Evolutionary conservation across 164 flowering plant genomes (phyloP).

Genomic region (Aristolochia californica): DNA sequence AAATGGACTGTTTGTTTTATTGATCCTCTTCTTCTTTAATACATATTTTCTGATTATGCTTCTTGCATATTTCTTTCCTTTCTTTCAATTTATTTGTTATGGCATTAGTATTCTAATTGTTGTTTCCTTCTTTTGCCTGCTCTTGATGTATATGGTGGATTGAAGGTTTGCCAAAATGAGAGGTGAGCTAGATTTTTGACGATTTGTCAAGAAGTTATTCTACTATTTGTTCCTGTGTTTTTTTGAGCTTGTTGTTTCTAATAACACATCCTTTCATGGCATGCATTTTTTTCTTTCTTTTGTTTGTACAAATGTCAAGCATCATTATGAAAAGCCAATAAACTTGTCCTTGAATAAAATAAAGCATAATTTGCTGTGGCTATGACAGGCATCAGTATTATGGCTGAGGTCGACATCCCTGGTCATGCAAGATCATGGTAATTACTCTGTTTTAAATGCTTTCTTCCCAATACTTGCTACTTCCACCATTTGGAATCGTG

Average conservation of each 20-base stretch:
- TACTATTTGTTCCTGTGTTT: neutral
- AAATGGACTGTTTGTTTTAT: too few relatives aligned
- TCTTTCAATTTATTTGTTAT: too few relatives aligned
- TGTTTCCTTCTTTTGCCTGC: slow-evolving; percentile 8
- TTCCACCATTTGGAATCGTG: too few relatives aligned
- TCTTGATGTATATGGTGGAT: slow-evolving; percentile 8
- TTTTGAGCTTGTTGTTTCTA: neutral
- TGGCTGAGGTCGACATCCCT: slow-evolving; percentile 94
- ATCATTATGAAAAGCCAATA: neutral
- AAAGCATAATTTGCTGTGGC: neutral
- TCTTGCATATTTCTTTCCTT: too few relatives aligned
- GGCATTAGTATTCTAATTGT: too few relatives aligned
- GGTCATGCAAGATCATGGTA: slow-evolving; percentile 99
- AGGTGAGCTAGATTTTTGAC: slow-evolving; percentile 37
- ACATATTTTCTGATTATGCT: too few relatives aligned
- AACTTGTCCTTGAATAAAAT: neutral
- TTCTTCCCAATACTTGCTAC: neutral
- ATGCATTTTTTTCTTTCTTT: too few relatives aligned
- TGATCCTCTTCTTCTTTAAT: too few relatives aligned
- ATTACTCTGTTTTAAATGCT: neutral
- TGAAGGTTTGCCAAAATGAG: slow-evolving; percentile 80
- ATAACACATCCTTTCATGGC: neutral
- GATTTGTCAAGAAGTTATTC: slow-evolving; percentile 1
- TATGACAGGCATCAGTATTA: slow-evolving; percentile 73
- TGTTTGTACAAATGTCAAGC: too few relatives aligned